Conservation (phyloP, 164 flowering plant genomes). For the Stephania cephalantha region DNA sequence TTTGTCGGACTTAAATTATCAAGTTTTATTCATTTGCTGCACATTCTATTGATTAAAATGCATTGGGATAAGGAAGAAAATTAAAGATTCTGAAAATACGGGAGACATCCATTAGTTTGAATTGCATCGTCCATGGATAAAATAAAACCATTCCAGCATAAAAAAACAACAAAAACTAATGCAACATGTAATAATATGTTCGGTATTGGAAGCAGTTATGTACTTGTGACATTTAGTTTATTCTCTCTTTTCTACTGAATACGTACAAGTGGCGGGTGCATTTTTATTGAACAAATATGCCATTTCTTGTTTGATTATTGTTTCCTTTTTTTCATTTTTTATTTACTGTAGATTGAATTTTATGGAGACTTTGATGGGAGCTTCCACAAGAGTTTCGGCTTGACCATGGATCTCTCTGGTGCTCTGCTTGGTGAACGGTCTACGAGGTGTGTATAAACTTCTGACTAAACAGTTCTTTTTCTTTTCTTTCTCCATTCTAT, state of each 20-base stretch:
- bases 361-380: conserved; percentile 97
- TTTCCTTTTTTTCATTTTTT: background rate
- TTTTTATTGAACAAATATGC: background rate
- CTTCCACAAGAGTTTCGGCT: conserved; percentile 82
- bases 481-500: background rate
- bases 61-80: too few species aligned
- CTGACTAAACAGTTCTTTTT: background rate
- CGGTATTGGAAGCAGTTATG: background rate
- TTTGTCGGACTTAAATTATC: background rate
- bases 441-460: conserved; percentile 46
- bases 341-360: conserved; percentile 66
- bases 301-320: background rate
- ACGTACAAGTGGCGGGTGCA: background rate
- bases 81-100: too few species aligned
- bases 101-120: too few species aligned
- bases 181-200: too few species aligned
- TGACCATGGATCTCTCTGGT: conserved; percentile 61
- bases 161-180: too few species aligned
- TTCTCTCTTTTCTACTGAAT: background rate
- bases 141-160: too few species aligned
- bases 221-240: background rate
- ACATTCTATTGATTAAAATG: background rate
- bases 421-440: conserved; percentile 94
- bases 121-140: too few species aligned
- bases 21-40: background rate